phyloP scores from a whole-genome alignment of 2,329 filamentous ascomycete species.

The Fonsecaea multimorphosa region DNA sequence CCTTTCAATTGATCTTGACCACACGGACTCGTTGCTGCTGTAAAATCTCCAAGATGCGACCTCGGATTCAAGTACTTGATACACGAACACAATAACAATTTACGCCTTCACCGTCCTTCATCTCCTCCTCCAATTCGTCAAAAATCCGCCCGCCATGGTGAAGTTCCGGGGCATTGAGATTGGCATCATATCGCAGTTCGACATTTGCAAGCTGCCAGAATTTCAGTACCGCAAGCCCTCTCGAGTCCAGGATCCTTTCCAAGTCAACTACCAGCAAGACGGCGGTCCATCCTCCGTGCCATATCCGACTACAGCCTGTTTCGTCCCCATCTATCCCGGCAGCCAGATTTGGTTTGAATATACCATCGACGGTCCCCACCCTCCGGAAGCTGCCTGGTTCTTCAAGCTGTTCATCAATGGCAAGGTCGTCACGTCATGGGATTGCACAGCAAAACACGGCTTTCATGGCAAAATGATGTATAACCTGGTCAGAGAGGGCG shows the following conservation, averaged over 20 bases:
- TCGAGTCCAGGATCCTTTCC: conserved; percentile 17
- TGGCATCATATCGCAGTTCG: conserved; percentile 38
- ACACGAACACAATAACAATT: background rate
- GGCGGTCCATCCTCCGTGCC: background rate
- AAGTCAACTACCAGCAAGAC: background rate
- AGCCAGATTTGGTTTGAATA: conserved; percentile 41
- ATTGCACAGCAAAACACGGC: conserved; percentile 37
- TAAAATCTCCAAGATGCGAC: background rate
- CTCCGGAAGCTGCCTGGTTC: conserved; percentile 35
- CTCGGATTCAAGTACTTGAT: background rate
- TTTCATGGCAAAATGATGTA: conserved; percentile 40
- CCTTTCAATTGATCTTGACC: background rate
- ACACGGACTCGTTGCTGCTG: background rate
- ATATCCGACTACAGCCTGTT: conserved; percentile 32
- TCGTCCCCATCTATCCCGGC: conserved; percentile 37
- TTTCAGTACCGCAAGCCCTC: conserved; percentile 20
- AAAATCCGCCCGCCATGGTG: conserved; percentile 30
- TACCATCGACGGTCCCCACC: conserved; percentile 39
- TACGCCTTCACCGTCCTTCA: too few species aligned
- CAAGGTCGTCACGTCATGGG: conserved; percentile 34
- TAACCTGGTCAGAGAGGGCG: conserved; percentile 30
- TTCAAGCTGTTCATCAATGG: conserved; percentile 38
- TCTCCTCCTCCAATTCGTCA: background rate
- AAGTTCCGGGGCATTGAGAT: conserved; percentile 39
- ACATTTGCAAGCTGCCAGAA: conserved; percentile 37